A percentile compares a stretch with the other conserved stretches of the same genome.
These are phyloP conservation scores for Lachancea meyersii DNA, from an alignment of 805 yeast species.

Conservation along the genomic window DNA sequence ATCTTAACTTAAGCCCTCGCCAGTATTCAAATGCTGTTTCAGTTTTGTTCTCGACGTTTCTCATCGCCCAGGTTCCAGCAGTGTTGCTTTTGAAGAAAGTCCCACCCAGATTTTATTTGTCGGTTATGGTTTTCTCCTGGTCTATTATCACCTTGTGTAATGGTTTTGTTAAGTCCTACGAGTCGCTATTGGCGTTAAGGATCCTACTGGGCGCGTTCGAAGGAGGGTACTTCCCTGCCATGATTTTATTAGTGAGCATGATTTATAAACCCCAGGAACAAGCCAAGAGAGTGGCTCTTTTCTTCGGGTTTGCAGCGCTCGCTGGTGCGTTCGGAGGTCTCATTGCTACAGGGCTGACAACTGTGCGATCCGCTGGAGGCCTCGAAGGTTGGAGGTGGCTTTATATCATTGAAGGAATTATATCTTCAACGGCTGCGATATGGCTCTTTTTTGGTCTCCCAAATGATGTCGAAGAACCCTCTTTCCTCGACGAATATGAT, in stretches of 20 bases:
- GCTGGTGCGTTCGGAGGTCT: constrained; percentile 35
- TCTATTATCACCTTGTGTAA: constrained; percentile 38
- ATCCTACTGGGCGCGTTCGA: constrained; percentile 40
- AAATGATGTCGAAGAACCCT: constrained; percentile 29
- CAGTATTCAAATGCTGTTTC: constrained; percentile 43
- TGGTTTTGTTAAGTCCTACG: constrained; percentile 38
- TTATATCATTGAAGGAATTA: constrained; percentile 36
- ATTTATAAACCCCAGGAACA: constrained; percentile 34
- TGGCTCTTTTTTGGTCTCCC: constrained; percentile 31
- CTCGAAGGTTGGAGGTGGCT: constrained; percentile 37
- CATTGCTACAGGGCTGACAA: constrained; percentile 36
- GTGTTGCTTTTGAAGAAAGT: constrained; percentile 28
- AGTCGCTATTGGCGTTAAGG: constrained; percentile 36
- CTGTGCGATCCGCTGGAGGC: constrained; percentile 25
- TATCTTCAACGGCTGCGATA: constrained; percentile 28
- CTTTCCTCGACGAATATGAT: constrained; percentile 32
- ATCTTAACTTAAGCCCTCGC: constrained; percentile 37
- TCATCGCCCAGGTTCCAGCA: constrained; percentile 40
- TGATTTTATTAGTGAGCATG: constrained; percentile 35
- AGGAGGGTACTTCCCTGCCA: constrained; percentile 39
- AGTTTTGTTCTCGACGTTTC: constrained; percentile 40
- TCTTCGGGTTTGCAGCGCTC: constrained; percentile 31
- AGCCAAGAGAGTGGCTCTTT: constrained; percentile 34
- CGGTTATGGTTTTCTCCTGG: constrained; percentile 40
- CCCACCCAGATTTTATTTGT: constrained; percentile 32